Base-by-base conservation (phyloP, 768 basidiomycete genomes). In the Xerocomellus dryophilus region DNA sequence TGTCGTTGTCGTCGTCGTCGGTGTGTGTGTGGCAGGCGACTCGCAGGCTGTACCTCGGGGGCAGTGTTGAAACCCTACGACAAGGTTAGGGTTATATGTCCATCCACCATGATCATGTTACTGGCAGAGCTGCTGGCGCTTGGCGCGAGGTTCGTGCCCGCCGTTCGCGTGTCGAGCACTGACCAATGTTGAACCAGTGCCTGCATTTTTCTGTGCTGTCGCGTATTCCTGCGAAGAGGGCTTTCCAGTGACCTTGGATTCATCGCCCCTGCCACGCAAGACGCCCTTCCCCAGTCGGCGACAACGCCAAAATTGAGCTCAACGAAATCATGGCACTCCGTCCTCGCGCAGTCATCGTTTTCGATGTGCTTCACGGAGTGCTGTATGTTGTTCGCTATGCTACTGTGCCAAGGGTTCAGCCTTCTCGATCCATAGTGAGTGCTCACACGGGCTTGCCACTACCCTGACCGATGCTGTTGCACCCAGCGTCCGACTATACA, bases 361-460 rank as follows among this genome's bases (percentile, higher is more conserved):
- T 79, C 88, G 0, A 69, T 82, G 31, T 85, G 84, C 61, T 89
- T 92, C 66, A 79, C 86, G 2, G 91, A 92, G 70, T 82, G 84
- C 47, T 85, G 84, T 57, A 79, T 81, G 61, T 71, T 93, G 54
- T 92, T 92, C 61, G 57, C 82, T 12, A 74, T 93, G 51, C 73
- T 93, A 6, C 80, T 92, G 69, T 77, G 81, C n/a, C 90, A 93
- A 70, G 86, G 79, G 3, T 48, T 82, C 43, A 73, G 77, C 38
- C 40, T 84, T 1, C 74, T 91, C 35, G 72, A 78, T 34, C 63
- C 83, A 11, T 67, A 70, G 88, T 90, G 44, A 53, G 84, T 75
- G 21, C 31, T 43, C 27, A 5, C 42, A 53, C 10, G n/a, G 7
- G 2, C 21, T 42, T 41, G 43, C 57, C 50, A 35, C n/a, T 36